These are phyloP conservation scores for Avicennia marina DNA, from an alignment of 257 asterid genomes.

Conservation along the genomic window DNA sequence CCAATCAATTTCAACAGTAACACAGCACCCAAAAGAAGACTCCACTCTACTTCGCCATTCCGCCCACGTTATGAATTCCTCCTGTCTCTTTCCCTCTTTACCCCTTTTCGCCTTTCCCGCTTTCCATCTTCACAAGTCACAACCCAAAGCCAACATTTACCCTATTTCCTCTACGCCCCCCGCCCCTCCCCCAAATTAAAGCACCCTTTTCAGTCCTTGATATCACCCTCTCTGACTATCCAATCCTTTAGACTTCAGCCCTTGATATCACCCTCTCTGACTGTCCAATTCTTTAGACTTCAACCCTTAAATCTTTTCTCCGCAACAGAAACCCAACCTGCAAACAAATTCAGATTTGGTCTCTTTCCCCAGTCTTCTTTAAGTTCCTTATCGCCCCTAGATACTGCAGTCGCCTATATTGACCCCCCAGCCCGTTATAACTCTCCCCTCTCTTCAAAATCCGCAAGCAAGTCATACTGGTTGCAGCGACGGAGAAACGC, in stretches of 20 bases:
- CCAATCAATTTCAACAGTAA: no score
- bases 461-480: background rate
- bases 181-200: no score
- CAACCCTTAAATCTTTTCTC: background rate
- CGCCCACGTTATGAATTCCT: background rate
- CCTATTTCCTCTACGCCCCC: background rate
- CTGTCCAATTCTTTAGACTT: background rate
- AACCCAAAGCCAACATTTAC: background rate
- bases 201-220: background rate
- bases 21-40: no score
- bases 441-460: background rate
- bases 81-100: background rate
- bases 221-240: no score
- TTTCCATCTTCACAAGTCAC: background rate
- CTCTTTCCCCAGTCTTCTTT: slow-evolving; percentile 6
- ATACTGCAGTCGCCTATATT: background rate
- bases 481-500: background rate
- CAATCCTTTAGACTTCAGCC: no score
- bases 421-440: background rate
- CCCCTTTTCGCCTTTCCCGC: background rate
- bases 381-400: background rate
- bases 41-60: no score
- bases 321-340: slow-evolving; percentile 7
- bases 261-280: background rate
- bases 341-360: slow-evolving; percentile 17